phyloP scores from a whole-genome alignment of 1,284 basidiomycete genomes.

The Ceratobasidium sp. region DNA sequence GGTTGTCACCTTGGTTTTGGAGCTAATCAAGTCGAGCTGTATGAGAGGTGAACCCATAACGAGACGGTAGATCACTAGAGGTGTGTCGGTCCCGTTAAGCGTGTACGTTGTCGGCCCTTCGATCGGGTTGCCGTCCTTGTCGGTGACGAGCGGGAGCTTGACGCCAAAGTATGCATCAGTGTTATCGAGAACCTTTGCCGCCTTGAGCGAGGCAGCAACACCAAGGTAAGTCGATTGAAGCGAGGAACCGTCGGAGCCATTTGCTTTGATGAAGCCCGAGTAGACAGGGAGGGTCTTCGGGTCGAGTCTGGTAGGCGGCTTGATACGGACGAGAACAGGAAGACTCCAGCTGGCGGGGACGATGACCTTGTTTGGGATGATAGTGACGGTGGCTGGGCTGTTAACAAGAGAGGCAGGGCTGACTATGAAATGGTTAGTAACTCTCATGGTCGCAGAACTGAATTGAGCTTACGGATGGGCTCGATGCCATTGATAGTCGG shows the following conservation, averaged over 20 bases:
- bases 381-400: conserved; percentile 50
- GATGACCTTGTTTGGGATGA: conserved; percentile 50
- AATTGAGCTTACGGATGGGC: conserved; percentile 8
- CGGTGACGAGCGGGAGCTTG: conserved; percentile 17
- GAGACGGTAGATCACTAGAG: conserved; percentile 50
- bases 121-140: neutral
- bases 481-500: conserved; percentile 58
- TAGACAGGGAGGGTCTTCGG: conserved; percentile 55
- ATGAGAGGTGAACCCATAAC: conserved; percentile 56
- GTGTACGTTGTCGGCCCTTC: conserved; percentile 50
- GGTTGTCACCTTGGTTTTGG: conserved; percentile 13
- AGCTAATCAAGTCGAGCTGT: conserved; percentile 56
- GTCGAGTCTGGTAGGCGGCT: conserved; percentile 52
- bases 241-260: conserved; percentile 39
- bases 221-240: conserved; percentile 52
- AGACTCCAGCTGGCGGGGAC: conserved; percentile 51
- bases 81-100: conserved; percentile 47
- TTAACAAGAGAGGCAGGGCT: conserved; percentile 50
- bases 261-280: conserved; percentile 51
- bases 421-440: neutral
- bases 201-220: conserved; percentile 56
- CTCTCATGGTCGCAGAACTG: too few species aligned
- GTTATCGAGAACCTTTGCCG: conserved; percentile 55
- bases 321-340: conserved; percentile 52
- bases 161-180: too few species aligned